A percentile compares a stretch with the other conserved stretches of the same genome.
Evolutionary conservation across 192 early-diverging fungal genomes (phyloP).

Genomic region (Coemansia sp.): DNA sequence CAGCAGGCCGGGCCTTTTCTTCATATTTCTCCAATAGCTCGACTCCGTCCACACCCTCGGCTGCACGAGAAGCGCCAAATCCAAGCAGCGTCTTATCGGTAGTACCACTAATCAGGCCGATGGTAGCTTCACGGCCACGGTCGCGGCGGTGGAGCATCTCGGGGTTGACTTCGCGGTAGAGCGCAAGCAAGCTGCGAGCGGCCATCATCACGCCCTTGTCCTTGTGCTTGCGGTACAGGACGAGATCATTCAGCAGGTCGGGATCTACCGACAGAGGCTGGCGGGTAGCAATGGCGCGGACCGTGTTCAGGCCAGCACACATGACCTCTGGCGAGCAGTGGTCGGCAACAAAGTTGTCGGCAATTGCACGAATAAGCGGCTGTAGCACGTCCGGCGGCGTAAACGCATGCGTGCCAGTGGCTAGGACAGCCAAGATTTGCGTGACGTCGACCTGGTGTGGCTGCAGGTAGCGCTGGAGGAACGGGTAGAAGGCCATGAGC

Average conservation of each 20-base stretch:
- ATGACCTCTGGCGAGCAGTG: conserved; percentile 92
- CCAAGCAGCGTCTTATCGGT: conserved; percentile 54
- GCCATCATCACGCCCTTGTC: conserved; percentile 96
- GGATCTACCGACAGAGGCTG: conserved; percentile 89
- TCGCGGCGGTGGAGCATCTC: conserved; percentile 91
- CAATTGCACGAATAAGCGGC: conserved; percentile 84
- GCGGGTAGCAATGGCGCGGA: conserved; percentile 83
- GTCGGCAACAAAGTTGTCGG: conserved; percentile 95
- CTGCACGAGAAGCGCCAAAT: conserved; percentile 72
- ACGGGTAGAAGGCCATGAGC: conserved; percentile 87
- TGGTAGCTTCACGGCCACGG: conserved; percentile 81
- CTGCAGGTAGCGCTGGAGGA: conserved; percentile 90
- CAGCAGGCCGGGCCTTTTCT: conserved; percentile 1
- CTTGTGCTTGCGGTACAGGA: conserved; percentile 87
- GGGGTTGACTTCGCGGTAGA: conserved; percentile 97
- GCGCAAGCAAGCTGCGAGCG: conserved; percentile 79
- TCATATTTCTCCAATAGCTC: conserved; percentile 67
- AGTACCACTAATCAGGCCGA: conserved; percentile 58
- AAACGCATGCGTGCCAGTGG: conserved; percentile 89
- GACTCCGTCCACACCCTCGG: conserved; percentile 74
- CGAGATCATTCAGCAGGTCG: conserved; percentile 82
- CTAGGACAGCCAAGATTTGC: conserved; percentile 77
- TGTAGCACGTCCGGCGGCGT: conserved; percentile 91
- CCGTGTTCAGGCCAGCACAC: conserved; percentile 83
- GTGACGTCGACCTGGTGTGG: conserved; percentile 93